phyloP scores from a whole-genome alignment of 768 basidiomycete genomes.

The Psilocybe subaeruginosa region DNA sequence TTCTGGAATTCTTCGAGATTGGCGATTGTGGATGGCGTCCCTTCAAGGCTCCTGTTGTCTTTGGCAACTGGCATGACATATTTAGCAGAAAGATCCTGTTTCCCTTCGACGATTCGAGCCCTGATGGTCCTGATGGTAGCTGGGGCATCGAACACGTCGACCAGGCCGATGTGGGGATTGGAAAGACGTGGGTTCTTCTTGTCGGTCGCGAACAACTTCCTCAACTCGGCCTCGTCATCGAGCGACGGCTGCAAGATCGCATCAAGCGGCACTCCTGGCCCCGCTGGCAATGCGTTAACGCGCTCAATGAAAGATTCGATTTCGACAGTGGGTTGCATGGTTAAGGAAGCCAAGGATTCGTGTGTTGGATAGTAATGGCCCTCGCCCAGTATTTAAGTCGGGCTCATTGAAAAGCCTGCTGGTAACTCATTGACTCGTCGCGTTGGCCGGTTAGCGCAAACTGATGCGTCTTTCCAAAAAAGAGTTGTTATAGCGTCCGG shows the following conservation, averaged over 20 bases:
- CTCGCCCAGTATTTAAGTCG: background rate
- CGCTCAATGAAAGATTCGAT: background rate
- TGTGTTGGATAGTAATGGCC: conserved; percentile 21
- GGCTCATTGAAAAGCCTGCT: too few species aligned
- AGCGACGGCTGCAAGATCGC: conserved; percentile 53
- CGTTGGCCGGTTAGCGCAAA: too few species aligned
- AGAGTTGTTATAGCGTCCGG: background rate
- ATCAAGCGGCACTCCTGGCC: conserved; percentile 40
- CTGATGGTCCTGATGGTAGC: conserved; percentile 38
- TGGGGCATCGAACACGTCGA: conserved; percentile 57
- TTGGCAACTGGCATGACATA: background rate
- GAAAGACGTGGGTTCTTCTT: conserved; percentile 45
- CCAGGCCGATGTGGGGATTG: conserved; percentile 57
- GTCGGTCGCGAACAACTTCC: conserved; percentile 59
- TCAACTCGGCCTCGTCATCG: conserved; percentile 56
- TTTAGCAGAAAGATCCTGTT: too few species aligned
- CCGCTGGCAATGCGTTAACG: conserved; percentile 20
- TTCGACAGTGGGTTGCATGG: too few species aligned
- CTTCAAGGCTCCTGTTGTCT: too few species aligned
- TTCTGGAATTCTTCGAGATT: too few species aligned
- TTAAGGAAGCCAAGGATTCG: conserved; percentile 13
- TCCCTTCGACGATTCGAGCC: too few species aligned
- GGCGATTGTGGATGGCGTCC: too few species aligned
- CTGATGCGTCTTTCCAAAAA: background rate
- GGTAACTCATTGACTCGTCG: too few species aligned